Base-by-base conservation (phyloP, 768 basidiomycete species). In the Gyrodon lividus region DNA sequence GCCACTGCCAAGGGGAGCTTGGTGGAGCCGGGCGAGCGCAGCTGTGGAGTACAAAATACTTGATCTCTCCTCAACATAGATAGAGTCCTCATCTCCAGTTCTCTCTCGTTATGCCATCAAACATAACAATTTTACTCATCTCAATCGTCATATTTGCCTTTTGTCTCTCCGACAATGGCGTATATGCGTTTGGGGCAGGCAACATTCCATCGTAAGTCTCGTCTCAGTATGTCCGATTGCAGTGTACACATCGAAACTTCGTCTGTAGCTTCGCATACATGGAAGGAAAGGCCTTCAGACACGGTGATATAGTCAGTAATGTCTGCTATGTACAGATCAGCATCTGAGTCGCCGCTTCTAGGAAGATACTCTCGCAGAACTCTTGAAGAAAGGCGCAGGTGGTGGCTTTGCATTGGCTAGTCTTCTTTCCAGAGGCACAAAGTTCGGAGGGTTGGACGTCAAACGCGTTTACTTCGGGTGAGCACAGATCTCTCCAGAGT, bases 381-480 rank as follows among this genome's bases (percentile, higher is more conserved):
- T 89, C 7, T 62, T 77, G 35, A 88, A 87, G 67, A 76, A 75
- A 35, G 72, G 73, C 12, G 77, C 75, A n/a, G 77, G 77, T 2
- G 35, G 43, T 30, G 78, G 77, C 14, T 83, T 89, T 67, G 79
- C 80, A 0, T 71, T 86, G 13, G 77, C 79, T 0, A 77, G 74
- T 39, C 65, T 87, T 46, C 69, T 87, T 17, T 72, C 74, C 7
- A 81, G 79, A 55, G 78, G 82, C 49, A 57, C 76, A 58, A 92
- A 92, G 67, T 94, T 93, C 63, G 78, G 79, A 24, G 83, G 82
- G 0, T 73, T 95, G 13, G 92, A 95, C 61, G 78, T 92, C 50
- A 93, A 93, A 66, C 77, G 90, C 23, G 85, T 92, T 4, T 90
- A 89, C 64, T 89, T 89, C 68, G 87, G 86, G 86, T 86, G 48